Evolutionary conservation across 2,329 filamentous ascomycete species (phyloP), one percentile per base, ranked within the genome.

Genomic region (Penicillium aurantiogriseum): DNA sequence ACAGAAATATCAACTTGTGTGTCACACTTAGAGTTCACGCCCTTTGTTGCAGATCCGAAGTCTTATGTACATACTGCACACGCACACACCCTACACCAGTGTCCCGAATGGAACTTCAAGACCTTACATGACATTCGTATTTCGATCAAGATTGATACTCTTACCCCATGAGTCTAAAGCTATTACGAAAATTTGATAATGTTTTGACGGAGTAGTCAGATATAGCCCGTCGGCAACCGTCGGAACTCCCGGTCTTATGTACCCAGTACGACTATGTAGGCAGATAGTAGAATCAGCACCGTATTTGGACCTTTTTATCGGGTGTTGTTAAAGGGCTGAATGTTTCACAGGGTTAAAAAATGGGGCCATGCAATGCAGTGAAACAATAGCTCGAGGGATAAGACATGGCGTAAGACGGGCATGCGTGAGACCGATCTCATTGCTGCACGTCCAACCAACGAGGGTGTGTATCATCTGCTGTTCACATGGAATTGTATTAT

Each of bases 11-110:
- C 15, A 15, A 33, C 11, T 13, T 36, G 27, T 53, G 49, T 46
- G 54, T 53, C 54, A 53, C n/a, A 43, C 27, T 47, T 53, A 35
- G 35, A 56, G 54, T 56, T 56, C 17, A 40, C 48, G 35, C 42
- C 54, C 35, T 56, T 47, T n/a, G 17, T 13, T 17, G 47, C 7
- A 31, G 27, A 40, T 35, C 21, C 5, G 2, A n/a, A 21, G 21
- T 33, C 31, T 39, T 17, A 23, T 21, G 40, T 15, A 19, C 29
- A n/a, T 43, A 13, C 31, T 5, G 9, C 27, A 13, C 7, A 7
- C 13, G 8, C 7, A 38, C n/a, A 17, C 42, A 25, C 2, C 10
- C 38, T 36, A 6, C 29, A 55, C 31, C 19, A 17, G 31, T 25
- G 8, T 19, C 39, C 6, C n/a, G 9, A 51, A 29, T 40, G 2